These are phyloP conservation scores for Russula ochroleuca DNA, from an alignment of 768 basidiomycete species.

Conservation along the genomic window DNA sequence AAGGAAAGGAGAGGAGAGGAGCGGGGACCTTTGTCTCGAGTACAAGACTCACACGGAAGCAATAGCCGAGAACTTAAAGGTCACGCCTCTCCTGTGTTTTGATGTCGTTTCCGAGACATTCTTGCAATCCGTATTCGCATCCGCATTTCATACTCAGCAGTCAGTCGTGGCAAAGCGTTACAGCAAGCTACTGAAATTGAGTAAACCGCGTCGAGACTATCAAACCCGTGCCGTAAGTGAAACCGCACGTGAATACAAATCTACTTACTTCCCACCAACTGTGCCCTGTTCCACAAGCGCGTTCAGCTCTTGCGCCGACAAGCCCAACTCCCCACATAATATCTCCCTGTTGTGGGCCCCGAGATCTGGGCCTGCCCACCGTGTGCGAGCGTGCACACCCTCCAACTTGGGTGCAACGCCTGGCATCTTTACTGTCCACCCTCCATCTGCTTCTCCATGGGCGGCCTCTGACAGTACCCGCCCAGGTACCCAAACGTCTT, in stretches of 20 bases:
- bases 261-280: neutral
- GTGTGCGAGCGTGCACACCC: constrained; percentile 52
- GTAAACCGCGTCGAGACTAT: neutral
- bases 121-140: neutral
- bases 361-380: constrained; percentile 68
- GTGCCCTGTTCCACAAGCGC: constrained; percentile 23
- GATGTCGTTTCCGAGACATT: neutral
- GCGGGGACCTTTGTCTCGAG: neutral
- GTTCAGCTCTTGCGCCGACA: constrained; percentile 31
- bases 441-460: constrained; percentile 28
- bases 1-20: neutral
- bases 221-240: neutral
- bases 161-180: neutral
- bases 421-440: constrained; percentile 67
- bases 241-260: neutral
- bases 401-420: constrained; percentile 60
- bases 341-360: constrained; percentile 43
- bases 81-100: neutral
- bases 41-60: neutral
- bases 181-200: neutral
- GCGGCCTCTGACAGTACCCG: neutral
- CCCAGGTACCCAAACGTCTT: constrained; percentile 50
- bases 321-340: constrained; percentile 32
- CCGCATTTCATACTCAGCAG: constrained; percentile 1
- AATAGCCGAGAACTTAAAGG: neutral